A percentile compares a stretch with the other conserved stretches of the same genome.
Conservation (phyloP, 768 basidiomycete genomes). For the Leccinum imitatum region DNA sequence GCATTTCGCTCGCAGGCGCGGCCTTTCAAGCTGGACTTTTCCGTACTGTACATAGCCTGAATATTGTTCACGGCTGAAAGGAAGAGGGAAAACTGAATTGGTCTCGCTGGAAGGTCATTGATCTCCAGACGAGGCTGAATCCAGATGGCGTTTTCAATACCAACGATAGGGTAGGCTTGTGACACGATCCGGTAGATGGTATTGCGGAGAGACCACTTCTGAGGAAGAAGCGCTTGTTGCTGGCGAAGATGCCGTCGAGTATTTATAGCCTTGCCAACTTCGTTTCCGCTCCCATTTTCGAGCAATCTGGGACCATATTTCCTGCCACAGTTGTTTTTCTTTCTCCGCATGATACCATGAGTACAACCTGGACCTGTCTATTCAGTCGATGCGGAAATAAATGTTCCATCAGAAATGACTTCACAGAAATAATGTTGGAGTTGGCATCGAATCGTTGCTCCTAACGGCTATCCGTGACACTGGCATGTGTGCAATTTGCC, state of each 20-base stretch:
- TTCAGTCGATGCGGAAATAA: not conserved
- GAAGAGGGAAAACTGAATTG: slow-evolving; percentile 21
- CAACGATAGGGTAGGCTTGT: slow-evolving; percentile 4
- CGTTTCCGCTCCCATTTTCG: not conserved
- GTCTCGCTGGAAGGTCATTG: slow-evolving; percentile 11
- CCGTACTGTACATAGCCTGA: not conserved
- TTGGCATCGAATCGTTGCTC: not conserved
- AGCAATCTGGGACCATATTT: not conserved
- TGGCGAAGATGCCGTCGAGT: not conserved
- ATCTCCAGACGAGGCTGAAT: slow-evolving; percentile 18
- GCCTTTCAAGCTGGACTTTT: not conserved
- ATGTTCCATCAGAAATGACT: not conserved
- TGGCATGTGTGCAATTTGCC: too few species aligned
- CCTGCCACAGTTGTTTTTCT: not conserved
- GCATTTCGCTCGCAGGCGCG: too few species aligned
- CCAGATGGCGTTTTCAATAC: not conserved
- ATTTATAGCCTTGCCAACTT: not conserved
- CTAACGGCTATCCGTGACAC: not conserved
- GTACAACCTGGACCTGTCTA: not conserved
- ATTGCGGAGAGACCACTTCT: not conserved
- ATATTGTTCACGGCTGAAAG: slow-evolving; percentile 14
- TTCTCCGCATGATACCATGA: not conserved
- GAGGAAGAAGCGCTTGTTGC: not conserved
- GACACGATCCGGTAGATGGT: slow-evolving; percentile 9
- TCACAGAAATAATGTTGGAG: not conserved